These are phyloP conservation scores for Aspergillus terreus DNA, from an alignment of 2,329 filamentous ascomycete genomes.

Conservation along the genomic window DNA sequence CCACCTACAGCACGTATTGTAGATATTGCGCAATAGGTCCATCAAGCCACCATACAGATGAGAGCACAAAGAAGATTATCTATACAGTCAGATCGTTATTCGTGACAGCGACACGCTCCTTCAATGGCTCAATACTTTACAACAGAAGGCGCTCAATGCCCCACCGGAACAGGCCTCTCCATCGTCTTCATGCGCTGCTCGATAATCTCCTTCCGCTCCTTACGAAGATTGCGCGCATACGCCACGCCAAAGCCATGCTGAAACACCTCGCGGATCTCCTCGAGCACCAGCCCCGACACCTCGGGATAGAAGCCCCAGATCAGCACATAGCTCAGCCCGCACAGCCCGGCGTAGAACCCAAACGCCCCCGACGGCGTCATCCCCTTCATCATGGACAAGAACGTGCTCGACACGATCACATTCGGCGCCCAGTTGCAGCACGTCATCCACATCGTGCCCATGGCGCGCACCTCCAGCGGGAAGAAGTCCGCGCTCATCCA, in stretches of 20 bases:
- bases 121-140: not conserved
- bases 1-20: too few species aligned
- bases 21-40: too few species aligned
- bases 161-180: not conserved
- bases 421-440: constrained; percentile 47
- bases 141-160: not conserved
- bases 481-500: constrained; percentile 51
- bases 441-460: constrained; percentile 50
- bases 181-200: constrained; percentile 20
- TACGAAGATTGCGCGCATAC: constrained; percentile 39
- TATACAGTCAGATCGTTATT: not conserved
- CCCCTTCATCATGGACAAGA: constrained; percentile 49
- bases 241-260: constrained; percentile 46
- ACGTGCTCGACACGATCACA: constrained; percentile 50
- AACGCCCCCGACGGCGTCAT: constrained; percentile 50
- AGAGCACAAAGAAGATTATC: not conserved
- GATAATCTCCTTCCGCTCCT: constrained; percentile 28
- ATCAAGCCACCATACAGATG: too few species aligned
- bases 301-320: constrained; percentile 26
- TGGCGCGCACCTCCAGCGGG: constrained; percentile 47
- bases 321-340: constrained; percentile 44
- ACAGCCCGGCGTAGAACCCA: constrained; percentile 51
- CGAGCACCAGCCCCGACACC: constrained; percentile 18
- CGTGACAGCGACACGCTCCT: too few species aligned
- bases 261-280: not conserved